Base-by-base conservation (phyloP, 2,329 filamentous ascomycete species). In the Ophiostoma populinum region DNA sequence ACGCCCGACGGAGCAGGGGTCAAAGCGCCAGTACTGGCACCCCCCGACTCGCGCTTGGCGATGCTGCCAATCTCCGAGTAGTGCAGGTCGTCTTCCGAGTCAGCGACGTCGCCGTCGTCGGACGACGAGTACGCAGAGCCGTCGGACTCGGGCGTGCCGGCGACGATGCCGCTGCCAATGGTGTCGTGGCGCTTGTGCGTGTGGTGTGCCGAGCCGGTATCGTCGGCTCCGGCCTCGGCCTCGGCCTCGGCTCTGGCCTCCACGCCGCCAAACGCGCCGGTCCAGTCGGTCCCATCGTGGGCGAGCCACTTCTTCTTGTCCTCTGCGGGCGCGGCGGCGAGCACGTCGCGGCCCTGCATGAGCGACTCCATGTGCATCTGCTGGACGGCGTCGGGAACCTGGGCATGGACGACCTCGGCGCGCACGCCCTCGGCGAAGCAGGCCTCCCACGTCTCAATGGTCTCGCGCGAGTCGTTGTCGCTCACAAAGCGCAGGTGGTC, bases 361-460 rank as follows among this genome's bases (percentile, higher is more conserved):
- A 94, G 58, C 0, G 80, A 87, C 42, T 80, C 63, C 20, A 92
- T 80, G 51, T 95, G 87, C 9, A 93, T 61, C 46, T 77, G 66
- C 52, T 80, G 71, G 0, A 87, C 66, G 9, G 69, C 57, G 1
- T 75, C 70, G 0, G 85, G 81, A 0, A 93, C 62, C 47, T 92
- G 78, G 17, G 74, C 67, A 8, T 67, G 59, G 1, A 94, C 82
- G 19, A 72, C 67, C 37, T 75, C 68, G 11, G 64, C 57, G 2
- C 90, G 73, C 0, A 93, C 81, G 10, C 87, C 87, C 53, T 95
- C 86, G 0, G 83, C 74, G 26, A 79, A 71, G 52, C 87, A 94
- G 1, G 85, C 81, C 54, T 94, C 85, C 83, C 86, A 95, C 0
- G 79, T 80, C 57, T 95, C 87, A 43, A 82, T 92, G 0, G 86